These are phyloP conservation scores for Globisporangium alternatum DNA, from an alignment of 352 stramenopile genomes.

Conservation along the genomic window DNA sequence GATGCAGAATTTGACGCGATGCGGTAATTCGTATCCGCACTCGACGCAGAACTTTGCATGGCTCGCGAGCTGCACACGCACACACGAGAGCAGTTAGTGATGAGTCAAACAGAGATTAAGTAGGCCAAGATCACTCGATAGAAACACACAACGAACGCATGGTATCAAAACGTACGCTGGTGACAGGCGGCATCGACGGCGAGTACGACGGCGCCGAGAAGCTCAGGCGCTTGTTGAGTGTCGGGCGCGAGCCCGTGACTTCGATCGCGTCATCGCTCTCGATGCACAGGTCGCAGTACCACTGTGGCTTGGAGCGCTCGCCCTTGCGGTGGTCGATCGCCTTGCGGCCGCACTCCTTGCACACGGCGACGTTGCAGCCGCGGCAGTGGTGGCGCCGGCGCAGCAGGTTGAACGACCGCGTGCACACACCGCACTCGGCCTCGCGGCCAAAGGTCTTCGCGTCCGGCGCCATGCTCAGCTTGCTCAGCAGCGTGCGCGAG, in stretches of 20 bases:
- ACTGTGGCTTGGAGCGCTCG: constrained; percentile 61
- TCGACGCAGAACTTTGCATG: constrained; percentile 83
- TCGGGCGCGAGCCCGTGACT: constrained; percentile 44
- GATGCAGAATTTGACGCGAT: constrained; percentile 84
- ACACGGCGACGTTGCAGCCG: constrained; percentile 78
- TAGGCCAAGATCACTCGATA: neutral
- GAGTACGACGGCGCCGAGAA: constrained; percentile 48
- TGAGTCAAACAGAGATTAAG: neutral
- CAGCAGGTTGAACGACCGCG: constrained; percentile 78
- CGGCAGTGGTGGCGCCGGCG: constrained; percentile 83
- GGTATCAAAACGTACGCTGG: constrained; percentile 35
- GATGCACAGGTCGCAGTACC: constrained; percentile 74
- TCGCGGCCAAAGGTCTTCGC: constrained; percentile 62
- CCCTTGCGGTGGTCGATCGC: constrained; percentile 59
- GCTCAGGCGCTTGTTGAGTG: constrained; percentile 56
- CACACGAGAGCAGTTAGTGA: constrained; percentile 16
- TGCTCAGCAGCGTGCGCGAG: constrained; percentile 29
- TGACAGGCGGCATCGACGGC: constrained; percentile 35
- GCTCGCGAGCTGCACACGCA: constrained; percentile 41
- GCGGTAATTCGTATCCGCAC: constrained; percentile 76
- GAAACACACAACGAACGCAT: neutral
- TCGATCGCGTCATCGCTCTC: constrained; percentile 68
- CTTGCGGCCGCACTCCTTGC: constrained; percentile 82
- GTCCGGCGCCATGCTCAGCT: constrained; percentile 37
- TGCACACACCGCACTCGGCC: constrained; percentile 68